phyloP scores from a whole-genome alignment of 805 yeast genomes.

The Candida andamanensis region DNA sequence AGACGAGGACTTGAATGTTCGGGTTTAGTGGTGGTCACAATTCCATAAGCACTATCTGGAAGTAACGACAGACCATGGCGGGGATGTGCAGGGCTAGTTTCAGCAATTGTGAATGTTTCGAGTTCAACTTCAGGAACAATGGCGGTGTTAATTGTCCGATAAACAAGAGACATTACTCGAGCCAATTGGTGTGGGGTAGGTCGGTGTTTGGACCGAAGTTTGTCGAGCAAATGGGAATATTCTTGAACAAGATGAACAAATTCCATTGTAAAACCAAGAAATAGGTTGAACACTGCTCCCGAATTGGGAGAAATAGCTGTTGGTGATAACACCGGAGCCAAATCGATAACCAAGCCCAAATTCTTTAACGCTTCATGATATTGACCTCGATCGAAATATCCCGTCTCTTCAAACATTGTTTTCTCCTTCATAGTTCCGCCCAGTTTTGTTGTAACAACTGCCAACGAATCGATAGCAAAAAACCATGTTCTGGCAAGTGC shows the following conservation, averaged over 20 bases:
- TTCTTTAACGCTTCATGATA: slow-evolving; percentile 28
- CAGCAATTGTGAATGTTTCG: slow-evolving; percentile 21
- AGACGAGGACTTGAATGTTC: slow-evolving; percentile 1
- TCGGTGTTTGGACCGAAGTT: slow-evolving; percentile 11
- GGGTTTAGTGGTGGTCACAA: too few relatives aligned
- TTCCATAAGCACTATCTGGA: slow-evolving; percentile 21
- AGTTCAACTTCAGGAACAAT: slow-evolving; percentile 22
- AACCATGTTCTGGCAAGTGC: slow-evolving; percentile 57
- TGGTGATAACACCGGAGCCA: too few relatives aligned
- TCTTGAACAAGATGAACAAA: slow-evolving; percentile 23
- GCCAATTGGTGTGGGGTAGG: slow-evolving; percentile 17
- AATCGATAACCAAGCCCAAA: slow-evolving; percentile 18
- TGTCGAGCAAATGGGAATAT: slow-evolving; percentile 19
- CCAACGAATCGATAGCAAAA: slow-evolving; percentile 48
- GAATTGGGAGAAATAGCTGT: too few relatives aligned
- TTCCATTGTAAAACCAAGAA: slow-evolving; percentile 27
- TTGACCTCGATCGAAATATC: slow-evolving; percentile 23
- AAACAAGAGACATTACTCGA: slow-evolving; percentile 32
- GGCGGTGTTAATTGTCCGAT: slow-evolving; percentile 17
- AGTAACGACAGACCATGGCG: slow-evolving; percentile 13
- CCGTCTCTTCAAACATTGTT: slow-evolving; percentile 26
- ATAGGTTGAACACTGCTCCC: slow-evolving; percentile 24
- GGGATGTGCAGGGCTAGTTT: slow-evolving; percentile 25
- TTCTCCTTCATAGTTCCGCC: slow-evolving; percentile 46
- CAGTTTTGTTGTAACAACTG: slow-evolving; percentile 44